phyloP scores from a whole-genome alignment of 306 rosid genomes.

The Begonia fuchsioides region DNA sequence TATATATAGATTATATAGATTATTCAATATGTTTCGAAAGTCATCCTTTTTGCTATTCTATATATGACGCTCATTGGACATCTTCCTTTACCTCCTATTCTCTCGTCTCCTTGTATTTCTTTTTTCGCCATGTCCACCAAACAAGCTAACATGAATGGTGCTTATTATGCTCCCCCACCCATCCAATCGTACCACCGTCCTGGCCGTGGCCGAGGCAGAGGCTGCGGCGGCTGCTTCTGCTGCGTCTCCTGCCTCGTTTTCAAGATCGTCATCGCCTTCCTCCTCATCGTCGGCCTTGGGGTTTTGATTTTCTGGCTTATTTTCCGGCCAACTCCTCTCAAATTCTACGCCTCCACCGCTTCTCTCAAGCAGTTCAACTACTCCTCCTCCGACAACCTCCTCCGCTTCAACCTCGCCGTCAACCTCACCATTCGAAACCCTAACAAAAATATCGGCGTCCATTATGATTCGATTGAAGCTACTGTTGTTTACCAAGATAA shows the following conservation, averaged over 20 bases:
- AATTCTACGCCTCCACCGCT: slow-evolving; percentile 31
- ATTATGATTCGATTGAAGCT: slow-evolving; percentile 55
- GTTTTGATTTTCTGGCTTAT: slow-evolving; percentile 26
- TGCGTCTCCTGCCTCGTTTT: slow-evolving; percentile 27
- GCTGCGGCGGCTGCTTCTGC: slow-evolving; percentile 22
- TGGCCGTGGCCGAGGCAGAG: not conserved
- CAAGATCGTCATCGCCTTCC: slow-evolving; percentile 19
- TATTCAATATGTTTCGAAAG: too few species aligned
- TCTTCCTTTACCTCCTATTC: not conserved
- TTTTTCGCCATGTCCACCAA: not conserved
- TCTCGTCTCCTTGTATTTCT: not conserved
- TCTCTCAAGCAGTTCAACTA: slow-evolving; percentile 35
- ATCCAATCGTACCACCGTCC: slow-evolving; percentile 6
- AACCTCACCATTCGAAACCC: slow-evolving; percentile 45
- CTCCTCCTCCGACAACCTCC: slow-evolving; percentile 13
- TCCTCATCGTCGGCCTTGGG: slow-evolving; percentile 14
- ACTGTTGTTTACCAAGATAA: slow-evolving; percentile 25
- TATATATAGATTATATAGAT: too few species aligned
- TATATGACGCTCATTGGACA: too few species aligned
- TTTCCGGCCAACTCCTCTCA: slow-evolving; percentile 31
- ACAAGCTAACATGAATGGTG: slow-evolving; percentile 5
- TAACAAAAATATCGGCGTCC: slow-evolving; percentile 45
- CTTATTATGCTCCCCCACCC: slow-evolving; percentile 10
- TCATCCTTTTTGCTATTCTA: too few species aligned
- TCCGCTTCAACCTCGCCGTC: slow-evolving; percentile 15